Percentiles rank a stretch among this genome's conserved stretches.
phyloP scores from a whole-genome alignment of 139 green algal species.

The Picochlorum sp. region DNA sequence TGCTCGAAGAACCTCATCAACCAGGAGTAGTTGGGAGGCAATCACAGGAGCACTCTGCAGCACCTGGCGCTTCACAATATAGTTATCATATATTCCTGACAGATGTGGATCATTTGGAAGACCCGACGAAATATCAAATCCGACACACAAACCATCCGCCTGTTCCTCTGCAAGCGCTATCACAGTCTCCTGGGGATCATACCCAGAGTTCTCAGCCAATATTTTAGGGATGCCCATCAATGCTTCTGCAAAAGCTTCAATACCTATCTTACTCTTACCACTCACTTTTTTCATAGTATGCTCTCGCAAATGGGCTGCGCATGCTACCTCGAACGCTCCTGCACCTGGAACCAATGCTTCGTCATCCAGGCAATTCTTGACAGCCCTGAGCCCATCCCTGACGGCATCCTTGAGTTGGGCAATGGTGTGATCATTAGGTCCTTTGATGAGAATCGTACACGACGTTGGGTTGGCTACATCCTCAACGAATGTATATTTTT shows the following conservation, averaged over 20 bases:
- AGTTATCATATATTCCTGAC: conserved; percentile 93
- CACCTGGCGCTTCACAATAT: conserved; percentile 94
- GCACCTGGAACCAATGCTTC: conserved; percentile 66
- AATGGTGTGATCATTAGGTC: conserved; percentile 94
- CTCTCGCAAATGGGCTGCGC: conserved; percentile 67
- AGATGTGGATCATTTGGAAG: conserved; percentile 79
- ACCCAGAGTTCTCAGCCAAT: conserved; percentile 89
- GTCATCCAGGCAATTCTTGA: conserved; percentile 96
- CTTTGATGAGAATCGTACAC: conserved; percentile 98
- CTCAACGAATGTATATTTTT: conserved; percentile 99
- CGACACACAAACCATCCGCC: conserved; percentile 59
- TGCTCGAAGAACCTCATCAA: conserved; percentile 96
- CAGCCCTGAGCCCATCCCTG: conserved; percentile 87
- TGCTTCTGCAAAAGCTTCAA: conserved; percentile 94
- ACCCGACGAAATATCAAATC: conserved; percentile 83
- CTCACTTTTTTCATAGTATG: conserved; percentile 29
- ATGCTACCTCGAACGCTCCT: conserved; percentile 91
- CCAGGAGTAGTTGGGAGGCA: conserved; percentile 86
- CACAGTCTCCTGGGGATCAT: conserved; percentile 54
- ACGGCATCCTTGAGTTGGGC: conserved; percentile 98
- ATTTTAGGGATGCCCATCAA: conserved; percentile 92
- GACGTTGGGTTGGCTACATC: conserved; percentile 76
- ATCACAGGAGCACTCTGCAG: conserved; percentile 88
- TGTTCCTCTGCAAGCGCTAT: conserved; percentile 50
- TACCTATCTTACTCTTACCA: conserved; percentile 77